Conservation (phyloP, 2,329 filamentous ascomycete species). For the Celoporthe dispersa region DNA sequence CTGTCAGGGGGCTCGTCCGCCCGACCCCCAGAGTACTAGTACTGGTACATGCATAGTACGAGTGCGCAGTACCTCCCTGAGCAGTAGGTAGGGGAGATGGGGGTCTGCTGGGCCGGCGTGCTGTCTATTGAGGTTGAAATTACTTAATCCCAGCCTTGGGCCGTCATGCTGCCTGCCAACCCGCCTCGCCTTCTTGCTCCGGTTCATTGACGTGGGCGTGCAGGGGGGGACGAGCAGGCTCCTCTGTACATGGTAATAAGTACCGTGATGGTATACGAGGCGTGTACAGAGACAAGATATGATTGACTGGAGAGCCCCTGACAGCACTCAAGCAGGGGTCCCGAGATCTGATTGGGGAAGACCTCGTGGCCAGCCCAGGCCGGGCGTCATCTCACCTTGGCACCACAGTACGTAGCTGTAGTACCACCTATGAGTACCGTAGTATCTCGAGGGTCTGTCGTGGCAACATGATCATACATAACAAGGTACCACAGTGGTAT, state of each 20-base stretch:
- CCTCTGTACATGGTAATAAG: not conserved
- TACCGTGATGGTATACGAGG: not conserved
- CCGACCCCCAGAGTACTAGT: not conserved
- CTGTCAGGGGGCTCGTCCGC: not conserved
- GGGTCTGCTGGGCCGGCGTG: not conserved
- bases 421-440: not conserved
- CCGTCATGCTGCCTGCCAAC: not conserved
- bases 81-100: not conserved
- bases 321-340: slow-evolving; percentile 4
- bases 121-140: not conserved
- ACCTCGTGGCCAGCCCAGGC: not conserved
- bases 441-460: not conserved
- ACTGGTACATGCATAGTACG: not conserved
- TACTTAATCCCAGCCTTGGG: not conserved
- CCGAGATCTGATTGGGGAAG: not conserved
- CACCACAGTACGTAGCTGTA: slow-evolving; percentile 9
- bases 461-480: not conserved
- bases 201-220: not conserved
- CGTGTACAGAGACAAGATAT: not conserved
- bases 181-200: not conserved
- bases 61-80: not conserved
- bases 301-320: slow-evolving; percentile 3
- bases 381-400: slow-evolving; percentile 7
- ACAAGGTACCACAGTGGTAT: not conserved
- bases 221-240: not conserved